These are phyloP conservation scores for Cladosporium sp. DNA, from an alignment of 2,329 filamentous ascomycete genomes.

Conservation along the genomic window DNA sequence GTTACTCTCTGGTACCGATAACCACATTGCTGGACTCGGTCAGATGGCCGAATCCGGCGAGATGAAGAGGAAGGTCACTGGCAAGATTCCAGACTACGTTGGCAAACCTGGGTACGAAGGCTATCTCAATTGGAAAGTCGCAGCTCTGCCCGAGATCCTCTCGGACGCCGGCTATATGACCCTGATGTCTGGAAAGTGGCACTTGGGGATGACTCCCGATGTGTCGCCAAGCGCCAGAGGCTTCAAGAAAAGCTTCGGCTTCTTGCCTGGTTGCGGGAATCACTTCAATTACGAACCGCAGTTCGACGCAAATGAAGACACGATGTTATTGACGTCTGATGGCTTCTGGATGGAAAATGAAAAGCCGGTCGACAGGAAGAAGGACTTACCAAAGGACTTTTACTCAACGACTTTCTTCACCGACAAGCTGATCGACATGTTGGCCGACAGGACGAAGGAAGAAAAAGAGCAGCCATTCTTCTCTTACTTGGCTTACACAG, in stretches of 20 bases:
- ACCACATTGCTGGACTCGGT: slow-evolving; percentile 33
- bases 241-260: slow-evolving; percentile 23
- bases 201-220: slow-evolving; percentile 30
- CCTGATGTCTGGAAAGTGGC: slow-evolving; percentile 37
- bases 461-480: slow-evolving; percentile 28
- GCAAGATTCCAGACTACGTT: slow-evolving; percentile 13
- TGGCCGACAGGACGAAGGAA: slow-evolving; percentile 19
- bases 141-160: slow-evolving; percentile 33
- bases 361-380: slow-evolving; percentile 15
- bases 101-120: slow-evolving; percentile 35
- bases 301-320: slow-evolving; percentile 15
- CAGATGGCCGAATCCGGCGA: slow-evolving; percentile 19
- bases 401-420: slow-evolving; percentile 32
- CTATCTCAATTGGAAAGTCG: slow-evolving; percentile 33
- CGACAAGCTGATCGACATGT: slow-evolving; percentile 26
- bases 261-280: slow-evolving; percentile 22
- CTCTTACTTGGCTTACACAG: slow-evolving; percentile 28
- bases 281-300: slow-evolving; percentile 36
- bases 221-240: slow-evolving; percentile 28
- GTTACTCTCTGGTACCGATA: slow-evolving; percentile 32
- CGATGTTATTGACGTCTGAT: slow-evolving; percentile 8
- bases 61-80: slow-evolving; percentile 15
- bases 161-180: slow-evolving; percentile 34
- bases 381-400: slow-evolving; percentile 24
- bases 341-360: slow-evolving; percentile 25